Conservation (phyloP, 2,329 filamentous ascomycete species). For the Clarireedia hainanense region DNA sequence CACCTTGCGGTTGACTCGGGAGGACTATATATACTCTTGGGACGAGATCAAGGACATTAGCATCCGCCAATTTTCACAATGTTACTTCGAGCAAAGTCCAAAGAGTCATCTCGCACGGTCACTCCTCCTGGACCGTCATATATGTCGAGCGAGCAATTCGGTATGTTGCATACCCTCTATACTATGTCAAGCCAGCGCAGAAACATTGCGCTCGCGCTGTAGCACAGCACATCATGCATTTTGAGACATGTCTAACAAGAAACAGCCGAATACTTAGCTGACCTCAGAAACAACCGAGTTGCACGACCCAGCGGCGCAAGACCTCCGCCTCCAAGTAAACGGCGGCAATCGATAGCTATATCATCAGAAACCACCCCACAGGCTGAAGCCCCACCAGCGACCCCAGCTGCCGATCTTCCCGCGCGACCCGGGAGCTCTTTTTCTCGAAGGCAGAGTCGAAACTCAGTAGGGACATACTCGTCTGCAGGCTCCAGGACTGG, state of each 20-base stretch:
- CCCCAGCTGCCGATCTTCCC: constrained; percentile 13
- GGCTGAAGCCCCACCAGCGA: constrained; percentile 11
- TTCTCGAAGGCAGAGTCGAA: constrained; percentile 25
- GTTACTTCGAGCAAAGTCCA: constrained; percentile 27
- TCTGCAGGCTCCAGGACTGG: constrained; percentile 25
- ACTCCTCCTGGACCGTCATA: constrained; percentile 54
- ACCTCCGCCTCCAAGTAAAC: constrained; percentile 44
- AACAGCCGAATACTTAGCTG: constrained; percentile 61
- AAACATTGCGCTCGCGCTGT: no score
- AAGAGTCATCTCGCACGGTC: constrained; percentile 40
- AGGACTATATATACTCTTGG: background rate
- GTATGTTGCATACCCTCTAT: constrained; percentile 34
- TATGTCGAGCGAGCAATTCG: constrained; percentile 61
- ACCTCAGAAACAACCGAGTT: constrained; percentile 60
- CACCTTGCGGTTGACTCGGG: background rate
- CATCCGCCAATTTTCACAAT: constrained; percentile 9
- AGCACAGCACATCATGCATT: background rate
- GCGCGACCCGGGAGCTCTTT: constrained; percentile 24
- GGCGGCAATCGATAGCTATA: constrained; percentile 30
- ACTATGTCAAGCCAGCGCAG: background rate
- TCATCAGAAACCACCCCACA: constrained; percentile 2
- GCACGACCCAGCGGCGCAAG: constrained; percentile 64
- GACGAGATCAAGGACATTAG: background rate
- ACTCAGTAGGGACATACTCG: constrained; percentile 25
- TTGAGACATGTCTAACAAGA: constrained; percentile 13